Conservation (phyloP, 116 monocot species). For the Trichopus zeylanicus region DNA sequence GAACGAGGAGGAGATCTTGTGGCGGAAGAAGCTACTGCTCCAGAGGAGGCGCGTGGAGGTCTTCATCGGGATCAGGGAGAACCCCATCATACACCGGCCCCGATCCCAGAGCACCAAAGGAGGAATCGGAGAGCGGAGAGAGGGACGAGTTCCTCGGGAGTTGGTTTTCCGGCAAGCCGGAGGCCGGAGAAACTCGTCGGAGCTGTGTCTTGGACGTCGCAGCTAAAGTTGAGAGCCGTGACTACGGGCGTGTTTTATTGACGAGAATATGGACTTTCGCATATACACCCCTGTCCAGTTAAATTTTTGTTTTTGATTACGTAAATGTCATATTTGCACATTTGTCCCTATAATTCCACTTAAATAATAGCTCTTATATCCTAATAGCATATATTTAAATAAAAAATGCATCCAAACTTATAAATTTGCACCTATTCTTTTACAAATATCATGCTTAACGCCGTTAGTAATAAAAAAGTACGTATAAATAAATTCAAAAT, state of each 20-base stretch:
- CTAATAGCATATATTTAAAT: too few species aligned
- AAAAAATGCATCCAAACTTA: too few species aligned
- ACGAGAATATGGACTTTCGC: too few species aligned
- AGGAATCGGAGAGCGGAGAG: not conserved
- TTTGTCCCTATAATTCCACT: too few species aligned
- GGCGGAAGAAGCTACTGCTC: conserved; percentile 55
- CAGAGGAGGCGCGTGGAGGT: conserved; percentile 38
- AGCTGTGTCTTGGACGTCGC: not conserved
- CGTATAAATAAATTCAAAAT: too few species aligned
- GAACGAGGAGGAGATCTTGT: conserved; percentile 29
- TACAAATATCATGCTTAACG: too few species aligned
- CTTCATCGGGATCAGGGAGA: conserved; percentile 49
- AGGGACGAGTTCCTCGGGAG: not conserved
- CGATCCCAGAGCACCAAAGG: not conserved
- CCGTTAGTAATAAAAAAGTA: too few species aligned
- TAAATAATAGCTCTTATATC: too few species aligned
- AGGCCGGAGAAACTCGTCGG: not conserved
- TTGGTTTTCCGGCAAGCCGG: not conserved
- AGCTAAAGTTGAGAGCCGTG: not conserved
- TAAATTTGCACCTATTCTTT: too few species aligned
- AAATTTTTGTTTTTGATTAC: too few species aligned
- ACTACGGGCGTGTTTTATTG: not conserved
- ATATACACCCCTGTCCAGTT: too few species aligned
- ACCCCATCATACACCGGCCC: conserved; percentile 28
- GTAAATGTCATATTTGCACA: too few species aligned